phyloP scores from a whole-genome alignment of 1,139 yeast genomes.

The Yamadazyma kanchanaburiensis region DNA sequence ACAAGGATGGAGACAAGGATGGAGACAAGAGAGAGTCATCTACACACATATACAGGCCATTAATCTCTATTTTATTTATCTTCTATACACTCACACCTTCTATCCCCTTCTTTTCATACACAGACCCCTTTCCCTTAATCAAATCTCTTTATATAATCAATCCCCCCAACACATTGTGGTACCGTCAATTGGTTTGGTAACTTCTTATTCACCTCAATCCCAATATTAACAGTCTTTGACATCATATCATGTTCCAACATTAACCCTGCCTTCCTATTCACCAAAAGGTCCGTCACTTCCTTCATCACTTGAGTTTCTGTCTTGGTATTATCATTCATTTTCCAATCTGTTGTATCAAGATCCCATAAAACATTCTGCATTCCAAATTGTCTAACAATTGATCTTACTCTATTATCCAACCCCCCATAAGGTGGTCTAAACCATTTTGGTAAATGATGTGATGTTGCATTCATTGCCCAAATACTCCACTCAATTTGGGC shows the following conservation, averaged over 20 bases:
- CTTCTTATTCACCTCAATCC: constrained; percentile 46
- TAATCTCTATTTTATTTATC: too few species aligned
- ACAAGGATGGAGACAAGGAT: too few species aligned
- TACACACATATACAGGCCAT: too few species aligned
- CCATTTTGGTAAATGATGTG: constrained; percentile 85
- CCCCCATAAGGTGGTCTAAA: constrained; percentile 98
- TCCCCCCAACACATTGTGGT: constrained; percentile 79
- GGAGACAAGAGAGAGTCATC: too few species aligned
- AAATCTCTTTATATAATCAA: constrained; percentile 37
- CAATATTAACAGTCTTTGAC: constrained; percentile 65
- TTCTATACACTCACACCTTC: too few species aligned
- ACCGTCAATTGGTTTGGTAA: constrained; percentile 65
- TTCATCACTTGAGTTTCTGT: constrained; percentile 49
- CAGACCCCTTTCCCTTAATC: too few species aligned
- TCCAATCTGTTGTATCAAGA: constrained; percentile 90
- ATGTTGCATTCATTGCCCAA: constrained; percentile 98
- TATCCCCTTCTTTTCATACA: too few species aligned
- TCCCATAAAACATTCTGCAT: constrained; percentile 91
- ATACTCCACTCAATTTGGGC: constrained; percentile 94
- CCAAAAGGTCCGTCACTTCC: constrained; percentile 54
- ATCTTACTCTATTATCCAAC: constrained; percentile 77
- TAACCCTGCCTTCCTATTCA: constrained; percentile 46
- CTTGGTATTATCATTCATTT: constrained; percentile 42
- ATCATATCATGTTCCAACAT: constrained; percentile 85
- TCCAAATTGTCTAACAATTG: constrained; percentile 80